Evolutionary conservation across 257 asterid genomes (phyloP), one percentile per base, ranked within the genome.

Genomic region (Dorcoceras hygrometricum): DNA sequence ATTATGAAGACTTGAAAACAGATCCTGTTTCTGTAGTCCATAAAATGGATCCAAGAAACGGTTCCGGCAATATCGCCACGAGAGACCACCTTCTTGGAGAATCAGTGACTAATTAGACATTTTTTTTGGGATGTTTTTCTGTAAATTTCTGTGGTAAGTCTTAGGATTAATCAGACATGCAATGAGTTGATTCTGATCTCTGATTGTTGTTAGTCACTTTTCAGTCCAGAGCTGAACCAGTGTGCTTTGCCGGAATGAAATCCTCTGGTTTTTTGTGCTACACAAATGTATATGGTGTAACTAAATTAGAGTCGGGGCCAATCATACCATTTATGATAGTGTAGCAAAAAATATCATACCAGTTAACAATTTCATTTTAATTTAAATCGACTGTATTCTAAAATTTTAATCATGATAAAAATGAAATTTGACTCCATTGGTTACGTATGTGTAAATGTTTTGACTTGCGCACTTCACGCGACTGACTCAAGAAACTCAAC

Each of bases 221-320:
- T 89, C 95, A 86, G 95, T 77, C 79, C 65, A 69, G 91, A 87
- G 86, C 90, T 87, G 95, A 87, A 75, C 71, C 71, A 72, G 83
- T 79, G 77, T 68, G 74, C 66, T 65, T 62, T 18, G 12, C 39
- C 59, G 19, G 50, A 39, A 14, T 39, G 50, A 39, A 39, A 11
- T 39, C 50, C 2, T 12, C 50, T 39, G 1, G 5, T 39, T 12
- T 12, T 20, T 73, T 86, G 81, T 69, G 74, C 82, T 79, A 69
- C 75, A 72, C 73, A 73, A 67, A 82, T 84, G 65, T 82, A 78
- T 75, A 54, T 51, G 71, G 28, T 73, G 69, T 74, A 60, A 59
- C 72, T n/a, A n/a, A 50, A 57, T 28, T 56, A n/a, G n/a, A n/a
- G n/a, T 57, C 27, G 62, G 70, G 34, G 48, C 64, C 32, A 22